Percentiles rank a stretch among this genome's conserved stretches.
Conservation (phyloP, 768 basidiomycete species). For the Leccinum boreale region DNA sequence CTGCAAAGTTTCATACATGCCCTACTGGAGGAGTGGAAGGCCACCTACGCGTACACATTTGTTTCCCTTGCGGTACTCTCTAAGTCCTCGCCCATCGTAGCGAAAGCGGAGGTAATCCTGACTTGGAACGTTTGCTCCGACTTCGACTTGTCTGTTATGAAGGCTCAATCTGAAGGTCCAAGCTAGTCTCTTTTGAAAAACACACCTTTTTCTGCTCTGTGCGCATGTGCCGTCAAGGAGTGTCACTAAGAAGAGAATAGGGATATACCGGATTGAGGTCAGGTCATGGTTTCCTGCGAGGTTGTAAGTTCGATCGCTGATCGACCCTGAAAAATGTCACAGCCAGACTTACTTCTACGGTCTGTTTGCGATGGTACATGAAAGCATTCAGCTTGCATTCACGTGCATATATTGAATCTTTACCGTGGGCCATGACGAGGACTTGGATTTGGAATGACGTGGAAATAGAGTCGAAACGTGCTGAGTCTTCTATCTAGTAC, state of each 20-base stretch:
- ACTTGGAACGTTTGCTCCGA: slow-evolving; percentile 22
- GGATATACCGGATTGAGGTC: slow-evolving; percentile 13
- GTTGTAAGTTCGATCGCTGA: slow-evolving; percentile 1
- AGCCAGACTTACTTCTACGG: slow-evolving; percentile 11
- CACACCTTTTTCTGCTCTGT: slow-evolving; percentile 16
- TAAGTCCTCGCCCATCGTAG: slow-evolving; percentile 8
- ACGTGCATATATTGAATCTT: background rate
- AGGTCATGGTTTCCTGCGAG: slow-evolving; percentile 9
- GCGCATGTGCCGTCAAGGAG: background rate
- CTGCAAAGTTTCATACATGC: slow-evolving; percentile 10
- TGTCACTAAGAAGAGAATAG: background rate
- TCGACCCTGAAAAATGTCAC: background rate
- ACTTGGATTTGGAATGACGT: background rate
- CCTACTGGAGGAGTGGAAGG: background rate
- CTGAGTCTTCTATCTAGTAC: background rate
- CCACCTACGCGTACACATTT: slow-evolving; percentile 25
- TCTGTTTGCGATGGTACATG: slow-evolving; percentile 5
- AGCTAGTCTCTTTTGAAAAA: background rate
- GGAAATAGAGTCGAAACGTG: background rate
- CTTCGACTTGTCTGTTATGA: slow-evolving; percentile 8
- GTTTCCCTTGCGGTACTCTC: slow-evolving; percentile 23
- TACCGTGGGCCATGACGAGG: slow-evolving; percentile 18
- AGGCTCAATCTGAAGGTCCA: background rate
- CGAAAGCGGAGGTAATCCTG: slow-evolving; percentile 17
- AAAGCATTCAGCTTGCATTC: slow-evolving; percentile 2